Percentiles rank a stretch among this genome's conserved stretches.
Conservation (phyloP, 192 early-diverging fungal genomes). For the Coemansia sp. region DNA sequence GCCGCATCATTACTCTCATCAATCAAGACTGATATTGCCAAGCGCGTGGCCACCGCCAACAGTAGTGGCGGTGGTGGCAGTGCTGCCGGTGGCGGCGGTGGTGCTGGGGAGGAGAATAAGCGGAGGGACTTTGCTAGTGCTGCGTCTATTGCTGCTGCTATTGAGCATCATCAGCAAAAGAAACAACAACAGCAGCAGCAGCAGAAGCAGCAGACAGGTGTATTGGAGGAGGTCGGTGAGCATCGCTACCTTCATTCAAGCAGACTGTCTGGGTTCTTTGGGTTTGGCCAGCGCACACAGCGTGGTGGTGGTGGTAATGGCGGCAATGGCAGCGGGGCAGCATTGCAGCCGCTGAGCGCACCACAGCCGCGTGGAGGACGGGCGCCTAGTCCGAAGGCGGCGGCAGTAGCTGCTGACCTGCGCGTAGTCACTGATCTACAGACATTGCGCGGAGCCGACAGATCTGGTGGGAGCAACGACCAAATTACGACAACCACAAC, state of each 20-base stretch:
- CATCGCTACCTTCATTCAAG: conserved; percentile 19
- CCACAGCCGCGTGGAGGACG: conserved; percentile 6
- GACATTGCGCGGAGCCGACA: conserved; percentile 16
- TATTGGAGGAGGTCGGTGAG: background rate
- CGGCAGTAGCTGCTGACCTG: conserved; percentile 10
- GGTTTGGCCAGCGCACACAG: conserved; percentile 37
- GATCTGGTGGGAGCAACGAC: conserved; percentile 2
- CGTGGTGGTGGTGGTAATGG: background rate
- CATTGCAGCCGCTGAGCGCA: conserved; percentile 12
- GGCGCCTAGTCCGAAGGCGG: background rate
- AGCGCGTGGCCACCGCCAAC: conserved; percentile 13
- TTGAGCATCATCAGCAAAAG: conserved; percentile 49
- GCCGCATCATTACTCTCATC: conserved; percentile 50
- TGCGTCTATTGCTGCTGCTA: conserved; percentile 43
- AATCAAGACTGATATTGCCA: conserved; percentile 49
- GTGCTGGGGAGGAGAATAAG: too few relatives aligned
- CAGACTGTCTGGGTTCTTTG: conserved; percentile 49
- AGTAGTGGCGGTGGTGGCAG: too few relatives aligned
- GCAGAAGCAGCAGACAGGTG: background rate
- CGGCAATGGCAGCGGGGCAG: background rate
- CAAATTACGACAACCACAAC: conserved; percentile 18
- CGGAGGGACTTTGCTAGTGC: conserved; percentile 8
- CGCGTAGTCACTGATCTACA: conserved; percentile 46
- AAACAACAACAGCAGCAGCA: conserved; percentile 30
- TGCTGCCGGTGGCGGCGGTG: too few relatives aligned